Base-by-base conservation (phyloP, 2,329 filamentous ascomycete species). In the Colletotrichum musicola region DNA sequence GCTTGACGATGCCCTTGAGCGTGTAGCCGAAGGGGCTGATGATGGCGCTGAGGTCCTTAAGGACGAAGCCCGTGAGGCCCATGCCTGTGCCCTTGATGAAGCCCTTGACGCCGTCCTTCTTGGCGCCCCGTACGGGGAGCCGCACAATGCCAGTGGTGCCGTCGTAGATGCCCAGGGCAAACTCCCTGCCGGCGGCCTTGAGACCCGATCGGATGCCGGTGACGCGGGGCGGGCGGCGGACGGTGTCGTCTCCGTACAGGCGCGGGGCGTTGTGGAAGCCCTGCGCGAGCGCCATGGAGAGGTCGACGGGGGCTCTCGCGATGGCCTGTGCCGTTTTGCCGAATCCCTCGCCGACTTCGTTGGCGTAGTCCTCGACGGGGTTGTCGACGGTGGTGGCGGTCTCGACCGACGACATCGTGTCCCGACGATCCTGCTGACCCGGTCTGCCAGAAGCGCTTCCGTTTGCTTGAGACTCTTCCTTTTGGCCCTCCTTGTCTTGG, bases 261-360 rank as follows among this genome's bases (percentile, higher is more conserved):
- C 89, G 85, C 1, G 90, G 90, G 0, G 89, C 89, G 71, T 93
- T 93, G 75, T 92, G 90, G 71, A 92, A 92, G 1, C 90, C 90
- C 74, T 92, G 89, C 1, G 89, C 88, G 2, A 92, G 75, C 0
- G 89, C 88, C 47, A 92, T 78, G 0, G 86, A 83, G 2, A 92
- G 76, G 72, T 90, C 85, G 71, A 91, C 86, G 0, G 90, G 90
- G 0, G 88, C 86, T 69, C 81, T 83, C 6, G 82, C 83, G 4
- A 90, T 77, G 4, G 88, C 86, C 2, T 80, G 75, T 0, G 84
- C 84, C 0, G 87, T 84, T 71, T 84, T 84, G 25, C 80, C 80
- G 18, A 89, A 78, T 1, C 86, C 88, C 62, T 81, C 81, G 3
- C 82, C 81, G n/a, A 89, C 79, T 38, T 90, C 83, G 5, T 82